A percentile compares a stretch with the other conserved stretches of the same genome.
Evolutionary conservation across 345 rosid species (phyloP).

Genomic region (Clarkia xantiana): DNA sequence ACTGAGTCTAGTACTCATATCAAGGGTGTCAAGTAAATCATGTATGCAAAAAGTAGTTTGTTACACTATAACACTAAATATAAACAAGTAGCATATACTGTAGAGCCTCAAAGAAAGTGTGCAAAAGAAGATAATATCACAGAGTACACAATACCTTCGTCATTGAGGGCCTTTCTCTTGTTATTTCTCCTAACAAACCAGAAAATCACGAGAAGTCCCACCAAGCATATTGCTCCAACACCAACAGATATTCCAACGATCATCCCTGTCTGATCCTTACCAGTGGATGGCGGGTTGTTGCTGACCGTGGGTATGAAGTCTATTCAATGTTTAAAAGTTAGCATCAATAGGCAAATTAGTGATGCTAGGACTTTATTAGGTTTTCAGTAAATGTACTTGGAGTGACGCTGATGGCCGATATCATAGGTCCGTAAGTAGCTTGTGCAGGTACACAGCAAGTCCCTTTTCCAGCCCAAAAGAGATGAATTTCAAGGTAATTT

Average conservation of each 20-base stretch:
- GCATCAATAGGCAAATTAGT: not conserved
- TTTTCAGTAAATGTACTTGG: slow-evolving; percentile 23
- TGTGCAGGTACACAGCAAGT: slow-evolving; percentile 20
- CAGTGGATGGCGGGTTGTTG: slow-evolving; percentile 26
- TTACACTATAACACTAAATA: not conserved
- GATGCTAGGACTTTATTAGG: not conserved
- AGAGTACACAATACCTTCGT: slow-evolving; percentile 35
- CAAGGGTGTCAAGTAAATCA: no score
- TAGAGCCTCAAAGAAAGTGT: not conserved
- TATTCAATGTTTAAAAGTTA: slow-evolving; percentile 15
- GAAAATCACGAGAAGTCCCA: slow-evolving; percentile 19
- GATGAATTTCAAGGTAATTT: slow-evolving; percentile 25
- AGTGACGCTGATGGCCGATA: slow-evolving; percentile 46
- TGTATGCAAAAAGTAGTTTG: no score
- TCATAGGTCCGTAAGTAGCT: slow-evolving; percentile 25
- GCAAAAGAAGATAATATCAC: not conserved
- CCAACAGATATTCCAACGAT: slow-evolving; percentile 48
- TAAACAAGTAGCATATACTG: not conserved
- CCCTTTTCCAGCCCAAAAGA: slow-evolving; percentile 39
- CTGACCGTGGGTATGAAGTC: slow-evolving; percentile 55
- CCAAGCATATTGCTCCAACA: slow-evolving; percentile 21
- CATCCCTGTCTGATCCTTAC: slow-evolving; percentile 27
- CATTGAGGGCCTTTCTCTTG: slow-evolving; percentile 18
- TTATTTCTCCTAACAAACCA: slow-evolving; percentile 26
- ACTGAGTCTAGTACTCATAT: no score